Base-by-base conservation (phyloP, 805 yeast species). In the Clavispora carvajalis region DNA sequence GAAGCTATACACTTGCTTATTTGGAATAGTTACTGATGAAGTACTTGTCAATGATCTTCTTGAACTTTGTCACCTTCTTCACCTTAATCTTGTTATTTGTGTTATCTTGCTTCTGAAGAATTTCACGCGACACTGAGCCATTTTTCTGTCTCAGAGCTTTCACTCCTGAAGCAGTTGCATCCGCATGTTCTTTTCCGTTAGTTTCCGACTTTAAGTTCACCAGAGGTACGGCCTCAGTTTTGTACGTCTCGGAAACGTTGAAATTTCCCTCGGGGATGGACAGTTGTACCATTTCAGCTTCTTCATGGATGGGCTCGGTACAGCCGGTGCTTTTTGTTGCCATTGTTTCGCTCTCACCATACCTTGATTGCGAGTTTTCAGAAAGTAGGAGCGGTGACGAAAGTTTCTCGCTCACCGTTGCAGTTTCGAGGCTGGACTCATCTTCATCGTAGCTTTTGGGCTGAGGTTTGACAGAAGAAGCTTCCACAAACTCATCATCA, bases 1-100 rank as follows among this genome's bases (percentile, higher is more conserved):
- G 4, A 28, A 15, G 12, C 5, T 11, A 15, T 13, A 16, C 11
- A 16, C 30, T 7, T 19, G 3, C 34, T 25, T 28, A 38, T 54
- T 60, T 44, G 16, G 34, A 12, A 40, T 65, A 64, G 30, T 47
- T 38, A 39, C 57, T 62, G 18, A 66, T 51, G 39, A 66, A 66
- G 38, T 58, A 60, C 45, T 63, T 65, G 48, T 55, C 55, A 37
- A 57, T 43, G 38, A 40, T 47, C 34, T 49, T 45, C 34, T 46
- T 55, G 46, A 57, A 53, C 36, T 43, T 39, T 36, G 46, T 38
- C 2, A 43, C 36, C 36, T 48, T 51, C 36, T 52, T 49, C 6
- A 7, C 12, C 23, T 19, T 36, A 4, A 21, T 16, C 9, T n/a
- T 13, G 16, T 30, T 28, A 8, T 28, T 15, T 6, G 31, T 7